Conservation (phyloP, 2,329 filamentous ascomycete species). For the Colletotrichum neosansevieriae region DNA sequence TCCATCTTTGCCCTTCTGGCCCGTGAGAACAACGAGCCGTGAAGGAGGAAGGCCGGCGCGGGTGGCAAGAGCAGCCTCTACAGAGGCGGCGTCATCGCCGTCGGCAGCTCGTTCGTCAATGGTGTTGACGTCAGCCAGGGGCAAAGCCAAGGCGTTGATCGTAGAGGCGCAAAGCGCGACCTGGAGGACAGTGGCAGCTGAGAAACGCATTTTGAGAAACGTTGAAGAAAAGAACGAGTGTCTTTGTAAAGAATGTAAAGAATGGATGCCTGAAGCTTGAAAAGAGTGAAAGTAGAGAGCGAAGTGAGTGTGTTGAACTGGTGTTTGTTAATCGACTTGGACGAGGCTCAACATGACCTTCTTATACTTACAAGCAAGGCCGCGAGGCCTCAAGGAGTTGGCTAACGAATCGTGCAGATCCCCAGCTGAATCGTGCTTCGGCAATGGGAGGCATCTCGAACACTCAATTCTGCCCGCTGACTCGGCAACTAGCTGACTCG, state of each 20-base stretch:
- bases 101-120: slow-evolving; percentile 9
- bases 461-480: neutral
- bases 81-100: neutral
- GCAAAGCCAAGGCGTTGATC: slow-evolving; percentile 13
- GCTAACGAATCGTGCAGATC: too few species aligned
- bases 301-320: slow-evolving; percentile 1
- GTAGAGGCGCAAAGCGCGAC: slow-evolving; percentile 9
- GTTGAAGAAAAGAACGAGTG: neutral
- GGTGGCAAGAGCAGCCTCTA: neutral
- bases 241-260: neutral
- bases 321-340: neutral
- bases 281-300: neutral
- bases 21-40: slow-evolving; percentile 12
- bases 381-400: too few species aligned
- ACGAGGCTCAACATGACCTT: neutral
- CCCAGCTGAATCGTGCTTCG: neutral
- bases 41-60: slow-evolving; percentile 30
- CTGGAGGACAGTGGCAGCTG: slow-evolving; percentile 8
- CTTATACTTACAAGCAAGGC: neutral
- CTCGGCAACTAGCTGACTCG: neutral
- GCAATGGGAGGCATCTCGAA: neutral
- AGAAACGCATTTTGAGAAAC: slow-evolving; percentile 15
- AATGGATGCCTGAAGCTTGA: neutral
- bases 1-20: slow-evolving; percentile 22
- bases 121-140: neutral